Evolutionary conservation across 2,329 filamentous ascomycete species (phyloP).

Genomic region (Boeremia lycopersici): DNA sequence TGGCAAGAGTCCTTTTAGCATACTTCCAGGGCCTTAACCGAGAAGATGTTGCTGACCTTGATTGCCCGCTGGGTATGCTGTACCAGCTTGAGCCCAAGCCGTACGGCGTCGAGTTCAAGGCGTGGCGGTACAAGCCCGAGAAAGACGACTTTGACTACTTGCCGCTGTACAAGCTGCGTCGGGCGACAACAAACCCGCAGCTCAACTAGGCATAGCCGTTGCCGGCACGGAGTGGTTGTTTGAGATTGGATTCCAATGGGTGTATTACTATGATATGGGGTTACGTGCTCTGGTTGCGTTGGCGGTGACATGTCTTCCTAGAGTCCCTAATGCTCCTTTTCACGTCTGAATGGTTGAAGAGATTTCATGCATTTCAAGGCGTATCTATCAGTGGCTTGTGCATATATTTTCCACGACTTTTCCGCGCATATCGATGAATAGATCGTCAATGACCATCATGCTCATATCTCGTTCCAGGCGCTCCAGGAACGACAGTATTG

Average conservation of each 20-base stretch:
- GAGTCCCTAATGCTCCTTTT: constrained; percentile 4
- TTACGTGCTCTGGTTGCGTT: background rate
- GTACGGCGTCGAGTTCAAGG: constrained; percentile 96
- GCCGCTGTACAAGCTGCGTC: constrained; percentile 78
- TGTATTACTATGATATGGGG: constrained; percentile 13
- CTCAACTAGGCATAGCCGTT: constrained; percentile 21
- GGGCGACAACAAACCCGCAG: constrained; percentile 48
- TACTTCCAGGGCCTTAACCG: constrained; percentile 95
- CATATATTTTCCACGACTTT: background rate
- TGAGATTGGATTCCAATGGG: constrained; percentile 1
- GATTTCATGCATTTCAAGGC: constrained; percentile 12
- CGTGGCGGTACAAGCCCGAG: constrained; percentile 84
- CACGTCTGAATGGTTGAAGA: constrained; percentile 11
- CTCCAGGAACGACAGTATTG: too few species aligned
- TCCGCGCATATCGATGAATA: background rate
- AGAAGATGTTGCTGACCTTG: constrained; percentile 90
- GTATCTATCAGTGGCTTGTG: constrained; percentile 3
- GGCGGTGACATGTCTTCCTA: constrained; percentile 1
- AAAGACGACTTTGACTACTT: constrained; percentile 83
- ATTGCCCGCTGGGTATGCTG: constrained; percentile 90
- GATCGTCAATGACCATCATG: background rate
- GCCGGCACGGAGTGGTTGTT: background rate
- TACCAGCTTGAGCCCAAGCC: constrained; percentile 97
- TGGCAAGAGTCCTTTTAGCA: constrained; percentile 89
- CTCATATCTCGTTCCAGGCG: background rate